These are phyloP conservation scores for Voacanga thouarsii DNA, from an alignment of 257 asterid species.

Conservation along the genomic window DNA sequence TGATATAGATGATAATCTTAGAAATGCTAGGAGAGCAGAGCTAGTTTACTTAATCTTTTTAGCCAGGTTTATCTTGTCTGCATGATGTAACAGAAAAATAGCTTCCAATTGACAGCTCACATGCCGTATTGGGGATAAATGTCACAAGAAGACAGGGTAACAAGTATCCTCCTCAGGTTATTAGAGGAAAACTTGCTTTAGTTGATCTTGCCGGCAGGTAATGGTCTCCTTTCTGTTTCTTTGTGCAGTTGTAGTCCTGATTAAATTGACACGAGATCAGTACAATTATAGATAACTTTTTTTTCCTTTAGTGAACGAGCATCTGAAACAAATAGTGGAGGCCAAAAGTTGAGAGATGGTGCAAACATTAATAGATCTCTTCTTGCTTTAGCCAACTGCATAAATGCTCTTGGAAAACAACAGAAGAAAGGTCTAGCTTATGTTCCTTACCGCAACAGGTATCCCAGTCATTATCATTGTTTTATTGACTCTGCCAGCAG, in stretches of 20 bases:
- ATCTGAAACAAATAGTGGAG: constrained; percentile 88
- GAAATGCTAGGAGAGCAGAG: constrained; percentile 1
- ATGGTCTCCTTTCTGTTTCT: constrained; percentile 21
- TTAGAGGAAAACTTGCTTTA: constrained; percentile 84
- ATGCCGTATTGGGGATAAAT: constrained; percentile 88
- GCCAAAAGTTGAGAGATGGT: constrained; percentile 95
- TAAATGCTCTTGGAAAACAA: constrained; percentile 91
- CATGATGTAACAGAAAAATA: constrained; percentile 14
- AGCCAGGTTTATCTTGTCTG: constrained; percentile 20
- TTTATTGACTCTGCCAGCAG: constrained; percentile 15
- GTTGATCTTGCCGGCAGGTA: constrained; percentile 99
- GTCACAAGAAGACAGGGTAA: constrained; percentile 66
- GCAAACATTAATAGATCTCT: constrained; percentile 90
- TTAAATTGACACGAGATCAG: constrained; percentile 13
- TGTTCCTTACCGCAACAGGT: constrained; percentile 98
- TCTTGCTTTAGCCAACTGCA: constrained; percentile 97
- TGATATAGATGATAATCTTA: not conserved
- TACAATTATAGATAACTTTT: constrained; percentile 10
- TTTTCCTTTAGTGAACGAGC: constrained; percentile 78
- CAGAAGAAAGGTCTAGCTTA: constrained; percentile 96
- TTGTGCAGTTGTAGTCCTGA: constrained; percentile 15
- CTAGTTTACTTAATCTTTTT: not conserved
- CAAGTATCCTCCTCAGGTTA: constrained; percentile 70
- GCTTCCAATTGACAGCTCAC: constrained; percentile 56
- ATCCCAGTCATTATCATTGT: constrained; percentile 17